Conservation (phyloP, 1,139 yeast species). For the Nakaseomyces sp. region DNA sequence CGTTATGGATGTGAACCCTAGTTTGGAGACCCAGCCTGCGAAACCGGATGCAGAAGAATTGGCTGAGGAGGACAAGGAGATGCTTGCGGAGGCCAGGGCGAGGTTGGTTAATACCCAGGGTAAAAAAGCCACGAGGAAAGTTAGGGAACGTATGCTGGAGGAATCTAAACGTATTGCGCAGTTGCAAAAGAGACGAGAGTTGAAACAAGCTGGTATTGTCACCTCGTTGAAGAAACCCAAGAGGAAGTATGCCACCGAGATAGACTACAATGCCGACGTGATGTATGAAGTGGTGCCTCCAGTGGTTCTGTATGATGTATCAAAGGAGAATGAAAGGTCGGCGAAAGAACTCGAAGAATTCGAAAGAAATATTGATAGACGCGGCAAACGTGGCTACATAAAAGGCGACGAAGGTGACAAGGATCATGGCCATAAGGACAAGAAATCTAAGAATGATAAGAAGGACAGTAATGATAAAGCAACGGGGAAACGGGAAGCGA, state of each 20-base stretch:
- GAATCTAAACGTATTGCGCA: constrained; percentile 68
- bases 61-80: constrained; percentile 84
- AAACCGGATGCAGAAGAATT: constrained; percentile 69
- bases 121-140: constrained; percentile 86
- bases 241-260: constrained; percentile 50
- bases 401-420: constrained; percentile 25
- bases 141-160: constrained; percentile 71
- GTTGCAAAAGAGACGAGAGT: constrained; percentile 73
- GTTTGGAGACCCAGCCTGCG: constrained; percentile 67
- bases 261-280: constrained; percentile 77
- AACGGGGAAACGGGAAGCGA: constrained; percentile 13
- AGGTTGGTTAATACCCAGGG: constrained; percentile 90
- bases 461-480: constrained; percentile 11
- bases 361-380: constrained; percentile 38
- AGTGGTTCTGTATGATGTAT: constrained; percentile 60
- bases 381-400: constrained; percentile 35
- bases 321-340: constrained; percentile 45
- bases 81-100: constrained; percentile 90
- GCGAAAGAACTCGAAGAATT: constrained; percentile 36
- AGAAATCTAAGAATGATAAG: constrained; percentile 22
- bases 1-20: constrained; percentile 45
- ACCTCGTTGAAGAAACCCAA: constrained; percentile 37
- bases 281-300: constrained; percentile 72
- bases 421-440: constrained; percentile 25
- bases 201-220: constrained; percentile 77